Evolutionary conservation across 495 filamentous ascomycete genomes (phyloP).

Genomic region (Sordaria brevicollis): DNA sequence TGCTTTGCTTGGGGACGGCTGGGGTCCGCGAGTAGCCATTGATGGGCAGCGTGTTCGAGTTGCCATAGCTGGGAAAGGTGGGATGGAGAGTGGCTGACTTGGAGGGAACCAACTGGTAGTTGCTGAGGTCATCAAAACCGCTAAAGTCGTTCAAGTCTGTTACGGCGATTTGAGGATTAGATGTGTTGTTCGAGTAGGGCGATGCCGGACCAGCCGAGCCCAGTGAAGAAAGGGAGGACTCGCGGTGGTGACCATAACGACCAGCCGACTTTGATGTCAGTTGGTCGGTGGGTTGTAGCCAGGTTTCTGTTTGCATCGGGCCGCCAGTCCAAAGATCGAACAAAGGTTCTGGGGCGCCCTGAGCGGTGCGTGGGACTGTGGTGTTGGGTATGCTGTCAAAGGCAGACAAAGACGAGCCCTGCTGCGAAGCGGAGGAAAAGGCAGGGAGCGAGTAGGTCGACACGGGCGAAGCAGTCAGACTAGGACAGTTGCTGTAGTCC

Average conservation of each 20-base stretch:
- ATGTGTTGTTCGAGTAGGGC: slow-evolving; percentile 40
- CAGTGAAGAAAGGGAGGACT: slow-evolving; percentile 44
- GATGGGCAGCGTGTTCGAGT: slow-evolving; percentile 9
- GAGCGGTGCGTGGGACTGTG: slow-evolving; percentile 17
- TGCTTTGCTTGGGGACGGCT: slow-evolving; percentile 21
- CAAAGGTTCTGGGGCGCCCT: slow-evolving; percentile 1
- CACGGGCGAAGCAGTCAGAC: slow-evolving; percentile 20
- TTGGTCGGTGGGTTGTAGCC: slow-evolving; percentile 25
- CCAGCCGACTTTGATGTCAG: slow-evolving; percentile 30
- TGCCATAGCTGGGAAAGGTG: slow-evolving; percentile 17
- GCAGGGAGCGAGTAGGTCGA: slow-evolving; percentile 24
- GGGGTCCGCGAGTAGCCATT: slow-evolving; percentile 17
- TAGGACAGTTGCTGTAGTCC: slow-evolving; percentile 11
- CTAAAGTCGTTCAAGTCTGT: slow-evolving; percentile 31
- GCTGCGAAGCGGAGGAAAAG: slow-evolving; percentile 12
- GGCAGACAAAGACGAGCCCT: slow-evolving; percentile 26
- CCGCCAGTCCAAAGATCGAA: slow-evolving; percentile 15
- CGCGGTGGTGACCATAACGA: slow-evolving; percentile 39
- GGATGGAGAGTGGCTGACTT: slow-evolving; percentile 30
- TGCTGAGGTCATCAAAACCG: slow-evolving; percentile 26
- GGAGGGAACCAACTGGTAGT: slow-evolving; percentile 25
- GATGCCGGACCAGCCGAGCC: slow-evolving; percentile 46
- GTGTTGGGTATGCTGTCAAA: slow-evolving; percentile 28
- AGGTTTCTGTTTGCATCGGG: slow-evolving; percentile 36
- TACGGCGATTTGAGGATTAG: slow-evolving; percentile 43